Evolutionary conservation across 2,329 filamentous ascomycete species (phyloP), one percentile per base, ranked within the genome.

Genomic region (Teratosphaeria zuluensis): DNA sequence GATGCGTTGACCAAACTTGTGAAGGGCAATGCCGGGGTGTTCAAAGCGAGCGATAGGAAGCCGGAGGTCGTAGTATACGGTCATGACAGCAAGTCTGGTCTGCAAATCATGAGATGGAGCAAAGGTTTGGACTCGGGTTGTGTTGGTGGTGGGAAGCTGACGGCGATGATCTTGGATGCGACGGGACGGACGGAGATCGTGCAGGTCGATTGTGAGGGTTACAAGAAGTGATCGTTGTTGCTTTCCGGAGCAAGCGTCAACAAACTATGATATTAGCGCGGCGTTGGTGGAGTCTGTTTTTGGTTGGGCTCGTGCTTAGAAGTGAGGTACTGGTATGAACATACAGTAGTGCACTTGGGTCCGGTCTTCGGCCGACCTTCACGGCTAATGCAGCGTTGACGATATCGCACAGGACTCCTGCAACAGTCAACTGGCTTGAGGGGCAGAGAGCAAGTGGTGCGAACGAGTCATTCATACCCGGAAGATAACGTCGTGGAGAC

Each of bases 101-200:
- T 95, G 30, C 81, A 82, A 67, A 73, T 87, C 19, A 73, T 83
- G 55, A 78, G 81, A 54, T 95, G 89, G 73, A 89, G 87, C 3
- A 89, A 91, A 68, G 94, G 94, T 0, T 77, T 97, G 53, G 94
- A 97, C 73, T 89, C 88, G 0, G 87, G 85, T 0, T 97, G 94
- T 71, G 84, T 90, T 2, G 83, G 82, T 62, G 92, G 91, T 11
- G 85, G 85, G 1, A 79, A 84, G 62, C 76, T 99, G 63, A 90
- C 88, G 0, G 92, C 89, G 1, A 73, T 96, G 59, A 79, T 96
- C 2, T 82, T 96, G 38, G 82, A 88, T 65, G 82, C 79, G 2
- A 75, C 76, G 57, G 71, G 72, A 0, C 62, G 64, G 57, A 64
- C 67, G 54, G 60, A 67, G 56, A 53, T 72, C 21, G 69, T 74